Evolutionary conservation across 192 early-diverging fungal species (phyloP).

Genomic region (Dimargaris xerosporica): DNA sequence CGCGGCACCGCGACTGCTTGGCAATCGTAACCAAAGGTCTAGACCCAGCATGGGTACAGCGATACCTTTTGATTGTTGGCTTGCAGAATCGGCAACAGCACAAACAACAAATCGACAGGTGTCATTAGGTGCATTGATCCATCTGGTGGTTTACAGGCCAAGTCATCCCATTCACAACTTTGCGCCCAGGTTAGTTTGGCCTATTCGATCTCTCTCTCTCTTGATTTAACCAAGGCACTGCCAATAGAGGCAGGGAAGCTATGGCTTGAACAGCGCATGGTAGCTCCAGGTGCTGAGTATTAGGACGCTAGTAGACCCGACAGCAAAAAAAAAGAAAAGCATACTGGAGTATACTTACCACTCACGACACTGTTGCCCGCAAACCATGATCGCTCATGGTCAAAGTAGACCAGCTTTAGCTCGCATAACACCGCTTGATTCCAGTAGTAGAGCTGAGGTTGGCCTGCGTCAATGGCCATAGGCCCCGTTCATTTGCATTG

Average conservation of each 20-base stretch:
- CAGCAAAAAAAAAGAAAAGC: too few relatives aligned
- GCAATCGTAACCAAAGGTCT: too few relatives aligned
- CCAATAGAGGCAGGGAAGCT: neutral
- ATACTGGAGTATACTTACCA: neutral
- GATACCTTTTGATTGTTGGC: neutral
- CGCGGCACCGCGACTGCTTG: too few relatives aligned
- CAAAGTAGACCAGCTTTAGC: conserved; percentile 7
- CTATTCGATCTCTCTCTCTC: neutral
- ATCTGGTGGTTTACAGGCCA: neutral
- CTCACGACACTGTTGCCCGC: conserved; percentile 6
- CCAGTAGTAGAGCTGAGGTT: conserved; percentile 1
- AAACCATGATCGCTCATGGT: conserved; percentile 7
- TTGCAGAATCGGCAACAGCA: conserved; percentile 1
- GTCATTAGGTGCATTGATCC: conserved; percentile 8
- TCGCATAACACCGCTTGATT: neutral
- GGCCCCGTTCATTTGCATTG: neutral
- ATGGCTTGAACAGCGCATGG: neutral
- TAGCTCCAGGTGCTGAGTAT: neutral
- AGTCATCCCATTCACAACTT: neutral
- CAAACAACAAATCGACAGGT: neutral
- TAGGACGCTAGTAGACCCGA: too few relatives aligned
- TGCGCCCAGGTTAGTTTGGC: neutral
- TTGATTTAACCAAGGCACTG: neutral
- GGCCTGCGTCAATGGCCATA: neutral
- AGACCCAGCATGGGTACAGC: too few relatives aligned